Percentiles rank a stretch among this genome's conserved stretches.
Evolutionary conservation across 306 rosid genomes (phyloP).

Genomic region (Delonix regia): DNA sequence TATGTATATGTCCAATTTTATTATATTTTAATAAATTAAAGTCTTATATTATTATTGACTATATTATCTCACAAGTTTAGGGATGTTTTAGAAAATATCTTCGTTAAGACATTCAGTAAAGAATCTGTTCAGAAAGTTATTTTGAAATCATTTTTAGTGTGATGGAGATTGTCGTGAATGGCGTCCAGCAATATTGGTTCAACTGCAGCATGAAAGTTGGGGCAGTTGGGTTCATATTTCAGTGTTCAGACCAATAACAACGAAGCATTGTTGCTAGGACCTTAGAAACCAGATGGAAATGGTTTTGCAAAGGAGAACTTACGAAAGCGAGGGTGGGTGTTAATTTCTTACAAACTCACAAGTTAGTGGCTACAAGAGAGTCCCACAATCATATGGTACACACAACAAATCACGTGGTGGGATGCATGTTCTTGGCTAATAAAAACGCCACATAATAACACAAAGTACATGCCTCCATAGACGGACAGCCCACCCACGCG

Average conservation of each 20-base stretch:
- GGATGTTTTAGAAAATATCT: not conserved
- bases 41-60: not conserved
- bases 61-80: not conserved
- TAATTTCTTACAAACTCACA: slow-evolving; percentile 7
- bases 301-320: not conserved
- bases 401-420: slow-evolving; percentile 49
- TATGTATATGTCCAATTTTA: not conserved
- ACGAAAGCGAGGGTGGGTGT: not conserved
- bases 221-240: not conserved
- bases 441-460: slow-evolving; percentile 16
- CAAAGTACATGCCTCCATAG: slow-evolving; percentile 24
- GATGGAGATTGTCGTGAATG: not conserved
- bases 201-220: not conserved
- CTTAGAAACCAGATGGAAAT: not conserved
- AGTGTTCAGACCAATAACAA: slow-evolving; percentile 10
- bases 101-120: not conserved
- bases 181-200: not conserved
- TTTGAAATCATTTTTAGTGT: not conserved
- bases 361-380: slow-evolving; percentile 39
- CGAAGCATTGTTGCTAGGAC: not conserved
- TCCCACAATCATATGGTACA: slow-evolving; percentile 36
- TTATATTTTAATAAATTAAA: not conserved
- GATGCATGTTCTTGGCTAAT: slow-evolving; percentile 37
- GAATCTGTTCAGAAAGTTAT: not conserved
- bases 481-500: slow-evolving; percentile 17